Conservation (phyloP, 208 protist genomes). For the Acanthamoeba divionensis region DNA sequence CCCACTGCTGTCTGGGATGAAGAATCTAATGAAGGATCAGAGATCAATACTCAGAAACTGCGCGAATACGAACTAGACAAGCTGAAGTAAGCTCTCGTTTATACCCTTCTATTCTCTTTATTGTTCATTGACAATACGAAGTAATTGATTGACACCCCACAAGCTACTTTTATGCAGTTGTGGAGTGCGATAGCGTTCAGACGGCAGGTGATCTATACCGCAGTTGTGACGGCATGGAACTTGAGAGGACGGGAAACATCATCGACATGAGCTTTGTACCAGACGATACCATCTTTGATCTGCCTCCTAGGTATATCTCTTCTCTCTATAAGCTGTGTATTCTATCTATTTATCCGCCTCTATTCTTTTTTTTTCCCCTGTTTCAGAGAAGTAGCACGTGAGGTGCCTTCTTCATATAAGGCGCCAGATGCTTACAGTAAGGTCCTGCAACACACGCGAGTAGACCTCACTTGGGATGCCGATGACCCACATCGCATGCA, state of each 20-base stretch:
- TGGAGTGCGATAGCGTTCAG: conserved; percentile 89
- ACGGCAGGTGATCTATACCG: conserved; percentile 91
- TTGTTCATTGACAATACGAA: conserved; percentile 5
- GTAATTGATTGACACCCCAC: conserved; percentile 23
- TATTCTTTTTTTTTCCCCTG: not conserved
- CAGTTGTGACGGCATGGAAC: conserved; percentile 93
- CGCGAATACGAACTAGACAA: conserved; percentile 57
- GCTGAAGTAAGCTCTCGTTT: too few relatives aligned
- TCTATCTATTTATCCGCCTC: not conserved
- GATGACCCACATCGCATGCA: conserved; percentile 51
- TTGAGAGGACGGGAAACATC: conserved; percentile 91
- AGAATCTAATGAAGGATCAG: conserved; percentile 62
- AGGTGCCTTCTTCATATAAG: conserved; percentile 59
- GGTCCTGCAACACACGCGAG: conserved; percentile 71
- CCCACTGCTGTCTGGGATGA: conserved; percentile 79
- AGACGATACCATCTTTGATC: conserved; percentile 83
- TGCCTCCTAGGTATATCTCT: not conserved
- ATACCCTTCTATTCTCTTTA: too few relatives aligned
- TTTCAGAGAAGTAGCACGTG: not conserved
- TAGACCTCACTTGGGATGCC: conserved; percentile 79
- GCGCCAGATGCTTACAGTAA: conserved; percentile 58
- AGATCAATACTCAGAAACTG: conserved; percentile 86
- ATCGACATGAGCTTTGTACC: conserved; percentile 95
- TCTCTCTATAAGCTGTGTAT: not conserved
- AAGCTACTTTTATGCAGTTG: conserved; percentile 98